Conservation (phyloP, 129 eudicot genomes). For the Cynara cardunculus region DNA sequence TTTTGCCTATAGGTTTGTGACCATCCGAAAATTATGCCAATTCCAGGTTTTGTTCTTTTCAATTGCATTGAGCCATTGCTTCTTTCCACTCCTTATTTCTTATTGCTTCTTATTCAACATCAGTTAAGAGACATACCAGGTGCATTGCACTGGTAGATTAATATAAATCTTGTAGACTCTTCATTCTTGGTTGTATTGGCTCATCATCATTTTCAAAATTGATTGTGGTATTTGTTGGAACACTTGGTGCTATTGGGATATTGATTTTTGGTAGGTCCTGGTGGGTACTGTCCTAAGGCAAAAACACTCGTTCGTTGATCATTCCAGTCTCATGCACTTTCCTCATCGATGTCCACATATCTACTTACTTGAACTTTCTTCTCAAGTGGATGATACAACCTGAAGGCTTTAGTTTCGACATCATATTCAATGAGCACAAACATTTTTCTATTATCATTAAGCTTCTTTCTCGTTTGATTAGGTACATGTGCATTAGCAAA, state of each 20-base stretch:
- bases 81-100: background rate
- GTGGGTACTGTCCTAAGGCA: too few relatives aligned
- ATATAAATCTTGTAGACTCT: background rate
- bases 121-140: background rate
- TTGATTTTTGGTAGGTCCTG: background rate
- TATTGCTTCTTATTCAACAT: background rate
- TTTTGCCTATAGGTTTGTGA: background rate
- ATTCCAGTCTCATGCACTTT: background rate
- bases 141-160: background rate
- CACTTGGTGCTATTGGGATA: background rate
- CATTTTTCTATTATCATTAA: background rate
- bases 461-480: background rate
- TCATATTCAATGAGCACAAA: conserved; percentile 7
- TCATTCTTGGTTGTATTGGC: background rate
- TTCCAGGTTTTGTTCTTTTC: background rate
- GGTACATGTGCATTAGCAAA: conserved; percentile 10
- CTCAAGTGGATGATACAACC: background rate
- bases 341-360: background rate
- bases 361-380: background rate
- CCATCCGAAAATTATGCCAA: background rate
- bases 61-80: background rate
- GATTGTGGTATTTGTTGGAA: background rate
- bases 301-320: background rate
- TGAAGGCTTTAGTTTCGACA: background rate
- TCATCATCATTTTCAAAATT: background rate